These are phyloP conservation scores for Pseudopyricularia javanii DNA, from an alignment of 2,329 filamentous ascomycete species.

Conservation along the genomic window DNA sequence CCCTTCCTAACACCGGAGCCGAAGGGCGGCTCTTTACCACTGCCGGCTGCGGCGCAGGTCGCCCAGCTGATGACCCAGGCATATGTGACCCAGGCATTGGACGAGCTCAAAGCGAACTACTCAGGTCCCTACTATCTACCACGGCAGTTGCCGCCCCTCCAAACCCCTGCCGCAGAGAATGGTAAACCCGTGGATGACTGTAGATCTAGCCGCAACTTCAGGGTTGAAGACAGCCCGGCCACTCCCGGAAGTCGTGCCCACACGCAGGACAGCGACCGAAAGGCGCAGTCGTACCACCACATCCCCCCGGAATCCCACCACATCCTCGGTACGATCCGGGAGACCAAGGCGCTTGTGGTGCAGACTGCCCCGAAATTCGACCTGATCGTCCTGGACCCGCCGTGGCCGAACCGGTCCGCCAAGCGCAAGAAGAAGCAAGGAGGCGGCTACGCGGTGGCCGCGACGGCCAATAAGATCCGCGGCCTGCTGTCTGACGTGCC, in stretches of 20 bases:
- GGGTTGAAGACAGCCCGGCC: background rate
- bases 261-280: background rate
- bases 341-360: constrained; percentile 26
- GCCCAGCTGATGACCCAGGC: constrained; percentile 41
- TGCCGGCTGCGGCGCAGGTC: constrained; percentile 27
- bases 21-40: constrained; percentile 13
- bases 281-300: constrained; percentile 6
- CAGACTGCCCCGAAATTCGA: constrained; percentile 40
- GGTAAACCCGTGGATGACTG: background rate
- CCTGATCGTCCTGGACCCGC: constrained; percentile 62
- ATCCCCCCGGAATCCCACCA: constrained; percentile 30
- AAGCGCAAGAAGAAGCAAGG: constrained; percentile 34
- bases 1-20: constrained; percentile 42
- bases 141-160: constrained; percentile 14
- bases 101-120: constrained; percentile 18
- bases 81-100: constrained; percentile 29
- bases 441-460: background rate
- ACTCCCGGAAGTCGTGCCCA: background rate
- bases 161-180: background rate
- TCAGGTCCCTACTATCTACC: constrained; percentile 33
- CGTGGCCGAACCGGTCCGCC: constrained; percentile 71
- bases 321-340: constrained; percentile 35
- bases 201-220: too few relatives aligned
- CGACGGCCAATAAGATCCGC: constrained; percentile 17
- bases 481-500: constrained; percentile 40